Percentiles rank a stretch among this genome's conserved stretches.
Conservation (phyloP, 2,329 filamentous ascomycete species). For the Fusarium concolor region DNA sequence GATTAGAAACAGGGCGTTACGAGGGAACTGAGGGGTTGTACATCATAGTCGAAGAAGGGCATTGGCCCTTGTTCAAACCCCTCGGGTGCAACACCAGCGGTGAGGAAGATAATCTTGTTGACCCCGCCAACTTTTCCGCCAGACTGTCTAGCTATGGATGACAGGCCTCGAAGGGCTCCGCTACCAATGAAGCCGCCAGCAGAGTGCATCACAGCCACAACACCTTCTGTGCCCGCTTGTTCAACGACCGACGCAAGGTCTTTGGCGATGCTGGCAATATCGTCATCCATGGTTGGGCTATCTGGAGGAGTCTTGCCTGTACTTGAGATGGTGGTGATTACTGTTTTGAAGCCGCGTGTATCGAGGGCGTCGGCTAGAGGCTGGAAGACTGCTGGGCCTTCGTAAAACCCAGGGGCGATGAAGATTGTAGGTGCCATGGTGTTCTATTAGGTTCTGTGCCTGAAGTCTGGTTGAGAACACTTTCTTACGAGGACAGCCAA, state of each 20-base stretch:
- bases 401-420: neutral
- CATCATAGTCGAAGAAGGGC: neutral
- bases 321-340: neutral
- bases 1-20: neutral
- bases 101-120: neutral
- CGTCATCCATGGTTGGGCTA: neutral
- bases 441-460: accelerated
- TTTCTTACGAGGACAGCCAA: neutral
- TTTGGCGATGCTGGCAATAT: neutral
- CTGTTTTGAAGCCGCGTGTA: neutral
- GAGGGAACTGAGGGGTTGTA: neutral
- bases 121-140: neutral
- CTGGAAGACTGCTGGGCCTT: neutral
- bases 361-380: neutral
- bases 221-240: neutral
- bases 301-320: neutral
- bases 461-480: neutral
- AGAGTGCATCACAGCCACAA: neutral
- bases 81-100: neutral
- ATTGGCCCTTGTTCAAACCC: neutral
- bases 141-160: accelerated
- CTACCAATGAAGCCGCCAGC: slow-evolving; percentile 5
- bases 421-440: neutral
- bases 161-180: neutral
- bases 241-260: neutral